phyloP scores from a whole-genome alignment of 23 red algal species.

The Gracilaria vermiculophylla region DNA sequence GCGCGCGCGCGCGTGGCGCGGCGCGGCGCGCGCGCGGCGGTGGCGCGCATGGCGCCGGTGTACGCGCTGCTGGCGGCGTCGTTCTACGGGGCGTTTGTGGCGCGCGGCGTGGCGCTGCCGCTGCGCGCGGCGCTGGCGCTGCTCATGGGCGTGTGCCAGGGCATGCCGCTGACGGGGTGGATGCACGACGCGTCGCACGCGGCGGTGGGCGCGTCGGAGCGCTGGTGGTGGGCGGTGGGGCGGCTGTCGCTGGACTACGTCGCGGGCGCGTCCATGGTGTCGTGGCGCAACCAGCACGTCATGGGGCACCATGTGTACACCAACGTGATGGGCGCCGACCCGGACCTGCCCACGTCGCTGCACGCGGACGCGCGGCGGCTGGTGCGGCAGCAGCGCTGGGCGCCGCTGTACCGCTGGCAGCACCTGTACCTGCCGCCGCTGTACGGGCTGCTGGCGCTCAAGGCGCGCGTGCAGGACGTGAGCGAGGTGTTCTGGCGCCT shows the following conservation, averaged over 20 bases:
- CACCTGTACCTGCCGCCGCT: conserved; percentile 76
- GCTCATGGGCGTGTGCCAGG: conserved; percentile 71
- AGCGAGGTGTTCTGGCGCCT: conserved; percentile 52
- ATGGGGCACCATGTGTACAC: conserved; percentile 89
- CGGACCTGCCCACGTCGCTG: conserved; percentile 68
- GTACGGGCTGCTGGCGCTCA: conserved; percentile 79
- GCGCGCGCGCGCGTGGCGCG: neutral
- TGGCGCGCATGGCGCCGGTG: conserved; percentile 69
- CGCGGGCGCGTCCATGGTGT: conserved; percentile 68
- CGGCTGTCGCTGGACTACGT: conserved; percentile 80
- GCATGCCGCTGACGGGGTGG: conserved; percentile 85
- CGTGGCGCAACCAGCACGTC: conserved; percentile 92
- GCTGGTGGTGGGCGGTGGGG: conserved; percentile 78
- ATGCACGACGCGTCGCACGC: conserved; percentile 92
- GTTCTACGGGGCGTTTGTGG: conserved; percentile 38
- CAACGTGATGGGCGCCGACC: conserved; percentile 84
- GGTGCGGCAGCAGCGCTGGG: conserved; percentile 60
- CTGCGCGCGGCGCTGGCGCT: conserved; percentile 16
- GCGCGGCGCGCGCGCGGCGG: conserved; percentile 31
- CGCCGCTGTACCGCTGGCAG: conserved; percentile 68
- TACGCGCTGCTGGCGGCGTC: conserved; percentile 33
- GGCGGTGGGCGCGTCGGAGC: conserved; percentile 46
- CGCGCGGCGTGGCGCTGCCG: conserved; percentile 11
- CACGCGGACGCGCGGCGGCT: conserved; percentile 59
- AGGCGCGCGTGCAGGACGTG: conserved; percentile 69